Evolutionary conservation across 257 asterid genomes (phyloP), one percentile per base, ranked within the genome.

Genomic region (Solanum bukasovii): DNA sequence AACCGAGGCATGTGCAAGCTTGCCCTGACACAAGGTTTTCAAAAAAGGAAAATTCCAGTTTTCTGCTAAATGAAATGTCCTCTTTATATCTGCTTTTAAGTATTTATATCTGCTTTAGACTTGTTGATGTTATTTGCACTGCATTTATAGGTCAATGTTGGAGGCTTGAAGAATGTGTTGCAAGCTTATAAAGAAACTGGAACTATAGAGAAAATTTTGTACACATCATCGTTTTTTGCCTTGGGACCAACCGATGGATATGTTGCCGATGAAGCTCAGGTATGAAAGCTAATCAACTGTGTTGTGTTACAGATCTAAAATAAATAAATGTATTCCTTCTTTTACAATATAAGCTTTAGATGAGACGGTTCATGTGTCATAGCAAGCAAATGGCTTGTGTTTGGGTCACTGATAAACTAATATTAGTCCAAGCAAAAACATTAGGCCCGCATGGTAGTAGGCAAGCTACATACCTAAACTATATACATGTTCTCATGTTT

Each of bases 141-240:
- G 35, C 52, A 84, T 63, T 29, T 61, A 25, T 71, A 96, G 99
- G 97, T 96, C 74, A 96, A 97, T 91, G 94, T 97, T 89, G 98
- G 98, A 59, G 99, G 99, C 33, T 91, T 97, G 92, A 94, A 87
- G 94, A 97, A 95, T 90, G 96, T 97, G 20, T 38, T 97, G 90
- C 93, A 88, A 91, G 98, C 96, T 31, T 93, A 38, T 83, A 93
- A 90, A 90, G 98, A 94, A 88, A 90, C 93, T 18, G 87, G 91
- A 27, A 87, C 92, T 16, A 72, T 95, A 83, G 95, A 95, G 90
- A 97, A 91, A 95, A 94, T 97, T 67, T 84, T 97, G 4, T 95
- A 97, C 63, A 97, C 98, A 23, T 97, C 99, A 63, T 97, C 99
- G 73, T 97, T 94, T 89, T 97, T 97, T 31, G 99, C 98, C 7